These are phyloP conservation scores for Botrytis galanthina DNA, from an alignment of 2,329 filamentous ascomycete genomes.

Conservation along the genomic window DNA sequence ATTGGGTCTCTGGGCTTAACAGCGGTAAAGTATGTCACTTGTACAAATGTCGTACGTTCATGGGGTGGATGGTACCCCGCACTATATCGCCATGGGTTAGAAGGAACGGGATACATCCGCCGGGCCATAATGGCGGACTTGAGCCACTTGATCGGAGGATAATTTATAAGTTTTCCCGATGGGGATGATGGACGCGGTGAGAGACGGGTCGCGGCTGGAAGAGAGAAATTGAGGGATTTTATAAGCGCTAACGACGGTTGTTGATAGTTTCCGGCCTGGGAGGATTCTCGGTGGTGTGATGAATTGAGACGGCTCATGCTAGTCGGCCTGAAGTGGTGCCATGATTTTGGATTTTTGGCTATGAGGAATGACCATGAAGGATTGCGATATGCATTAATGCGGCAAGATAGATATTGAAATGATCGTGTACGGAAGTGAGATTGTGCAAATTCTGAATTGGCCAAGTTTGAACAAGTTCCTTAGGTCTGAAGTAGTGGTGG, in stretches of 20 bases:
- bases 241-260: background rate
- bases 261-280: background rate
- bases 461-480: too few relatives aligned
- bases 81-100: background rate
- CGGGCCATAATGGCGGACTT: background rate
- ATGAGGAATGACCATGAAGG: background rate
- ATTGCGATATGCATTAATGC: background rate
- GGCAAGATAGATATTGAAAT: background rate
- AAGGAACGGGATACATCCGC: background rate
- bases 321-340: background rate
- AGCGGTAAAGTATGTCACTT: slow-evolving; percentile 12
- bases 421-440: background rate
- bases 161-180: background rate
- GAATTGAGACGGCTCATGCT: background rate
- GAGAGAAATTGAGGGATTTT: background rate
- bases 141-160: background rate
- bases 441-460: background rate
- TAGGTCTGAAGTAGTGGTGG: background rate
- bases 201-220: background rate
- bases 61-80: slow-evolving; percentile 1
- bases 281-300: background rate
- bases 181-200: background rate
- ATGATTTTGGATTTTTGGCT: background rate
- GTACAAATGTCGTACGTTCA: background rate
- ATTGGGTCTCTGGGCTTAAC: background rate